phyloP scores from a whole-genome alignment of 2,329 filamentous ascomycete genomes.

The Paecilomyces sp. region DNA sequence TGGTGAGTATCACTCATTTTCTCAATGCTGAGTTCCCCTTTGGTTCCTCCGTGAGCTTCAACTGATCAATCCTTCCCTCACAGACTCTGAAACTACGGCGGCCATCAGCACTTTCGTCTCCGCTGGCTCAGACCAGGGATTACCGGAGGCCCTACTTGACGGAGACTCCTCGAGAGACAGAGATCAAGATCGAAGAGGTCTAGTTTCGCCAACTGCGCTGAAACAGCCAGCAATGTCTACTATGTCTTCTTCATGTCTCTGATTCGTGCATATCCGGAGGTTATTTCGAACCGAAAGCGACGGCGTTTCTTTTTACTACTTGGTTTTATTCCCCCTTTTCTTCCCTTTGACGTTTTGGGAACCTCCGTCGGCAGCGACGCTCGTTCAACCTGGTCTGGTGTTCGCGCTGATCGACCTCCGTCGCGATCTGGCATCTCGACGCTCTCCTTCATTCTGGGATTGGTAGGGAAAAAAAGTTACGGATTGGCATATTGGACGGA shows the following conservation, averaged over 20 bases:
- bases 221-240: not conserved
- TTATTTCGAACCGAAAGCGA: not conserved
- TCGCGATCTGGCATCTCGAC: not conserved
- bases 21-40: not conserved
- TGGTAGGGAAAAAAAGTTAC: not conserved
- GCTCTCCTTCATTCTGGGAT: not conserved
- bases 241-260: not conserved
- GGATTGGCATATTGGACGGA: not conserved
- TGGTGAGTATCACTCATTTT: conserved; percentile 25
- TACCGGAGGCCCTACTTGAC: conserved; percentile 7
- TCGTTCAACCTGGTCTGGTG: not conserved
- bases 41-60: not conserved
- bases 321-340: conserved; percentile 6
- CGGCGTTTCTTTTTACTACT: conserved; percentile 1
- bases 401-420: not conserved
- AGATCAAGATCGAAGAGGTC: conserved; percentile 6
- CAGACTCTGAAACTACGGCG: conserved; percentile 32
- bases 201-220: not conserved
- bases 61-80: conserved; percentile 1
- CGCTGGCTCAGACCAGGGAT: conserved; percentile 7
- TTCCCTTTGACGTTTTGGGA: conserved; percentile 1
- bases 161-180: conserved; percentile 2
- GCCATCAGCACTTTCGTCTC: conserved; percentile 29
- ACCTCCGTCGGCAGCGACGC: not conserved
- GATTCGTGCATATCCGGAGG: not conserved